Conservation (phyloP, 371 early-diverging fungal genomes). For the Mortierella sp. region DNA sequence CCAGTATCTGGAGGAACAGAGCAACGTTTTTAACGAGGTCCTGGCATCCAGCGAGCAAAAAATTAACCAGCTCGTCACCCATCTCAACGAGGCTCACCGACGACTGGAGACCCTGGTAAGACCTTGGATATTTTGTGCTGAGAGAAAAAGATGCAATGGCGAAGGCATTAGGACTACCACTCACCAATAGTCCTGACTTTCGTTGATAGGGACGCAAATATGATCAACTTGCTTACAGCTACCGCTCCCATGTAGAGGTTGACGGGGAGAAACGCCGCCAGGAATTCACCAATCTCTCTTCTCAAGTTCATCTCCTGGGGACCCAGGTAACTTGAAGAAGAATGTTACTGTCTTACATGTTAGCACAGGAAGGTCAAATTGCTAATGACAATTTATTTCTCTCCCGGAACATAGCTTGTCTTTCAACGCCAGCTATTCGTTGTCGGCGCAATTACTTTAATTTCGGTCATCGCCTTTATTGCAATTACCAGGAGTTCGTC, state of each 20-base stretch:
- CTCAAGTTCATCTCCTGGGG: conserved; percentile 44
- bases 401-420: conserved; percentile 23
- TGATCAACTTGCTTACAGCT: conserved; percentile 54
- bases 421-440: conserved; percentile 53
- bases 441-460: conserved; percentile 25
- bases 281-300: conserved; percentile 37
- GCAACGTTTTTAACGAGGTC: conserved; percentile 81
- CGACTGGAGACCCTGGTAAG: conserved; percentile 47
- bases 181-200: background rate
- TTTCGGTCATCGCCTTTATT: conserved; percentile 31
- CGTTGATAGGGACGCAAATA: conserved; percentile 44
- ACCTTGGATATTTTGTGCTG: background rate
- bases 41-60: conserved; percentile 61
- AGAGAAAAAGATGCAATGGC: background rate
- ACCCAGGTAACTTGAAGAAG: conserved; percentile 20
- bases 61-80: conserved; percentile 52
- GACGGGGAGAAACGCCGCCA: conserved; percentile 51
- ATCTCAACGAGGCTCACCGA: conserved; percentile 49
- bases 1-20: conserved; percentile 89
- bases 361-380: too few species aligned
- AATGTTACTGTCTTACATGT: too few species aligned
- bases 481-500: conserved; percentile 41
- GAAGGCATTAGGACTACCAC: background rate
- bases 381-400: background rate
- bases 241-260: conserved; percentile 43